Conservation (phyloP, 1,139 yeast species). For the Suhomyces coccinellae region DNA sequence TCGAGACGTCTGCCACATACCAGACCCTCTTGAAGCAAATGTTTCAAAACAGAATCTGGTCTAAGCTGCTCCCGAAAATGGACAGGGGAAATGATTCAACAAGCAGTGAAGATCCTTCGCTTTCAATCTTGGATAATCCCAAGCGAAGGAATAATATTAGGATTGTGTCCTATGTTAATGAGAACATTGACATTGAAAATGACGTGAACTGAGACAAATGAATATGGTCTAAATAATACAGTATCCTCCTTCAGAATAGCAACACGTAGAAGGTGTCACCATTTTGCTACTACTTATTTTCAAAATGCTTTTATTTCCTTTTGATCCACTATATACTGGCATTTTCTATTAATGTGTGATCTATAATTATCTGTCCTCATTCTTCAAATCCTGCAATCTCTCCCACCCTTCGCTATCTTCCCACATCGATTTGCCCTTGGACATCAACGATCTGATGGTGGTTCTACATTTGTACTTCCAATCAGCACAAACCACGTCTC, state of each 20-base stretch:
- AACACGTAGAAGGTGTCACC: background rate
- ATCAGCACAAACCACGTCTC: conserved; percentile 81
- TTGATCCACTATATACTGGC: background rate
- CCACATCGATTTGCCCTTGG: conserved; percentile 80
- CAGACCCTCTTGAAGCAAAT: conserved; percentile 25
- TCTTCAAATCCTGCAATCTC: conserved; percentile 55
- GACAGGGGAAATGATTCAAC: too few relatives aligned
- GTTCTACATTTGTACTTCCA: conserved; percentile 87
- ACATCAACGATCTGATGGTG: conserved; percentile 69
- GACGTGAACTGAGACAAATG: background rate
- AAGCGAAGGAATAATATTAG: too few relatives aligned
- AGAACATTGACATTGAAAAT: background rate
- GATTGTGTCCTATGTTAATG: background rate
- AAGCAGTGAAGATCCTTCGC: too few relatives aligned
- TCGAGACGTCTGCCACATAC: conserved; percentile 45
- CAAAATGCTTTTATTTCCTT: too few relatives aligned
- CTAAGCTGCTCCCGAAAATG: too few relatives aligned
- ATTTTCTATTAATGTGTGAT: background rate
- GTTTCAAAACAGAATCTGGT: background rate
- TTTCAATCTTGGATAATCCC: too few relatives aligned
- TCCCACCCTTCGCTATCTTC: conserved; percentile 82
- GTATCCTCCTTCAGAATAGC: too few relatives aligned
- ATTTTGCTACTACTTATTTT: too few relatives aligned
- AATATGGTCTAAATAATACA: too few relatives aligned
- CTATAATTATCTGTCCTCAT: conserved; percentile 11